These are phyloP conservation scores for Chamaecrista fasciculata DNA, from an alignment of 306 rosid species.

Conservation along the genomic window DNA sequence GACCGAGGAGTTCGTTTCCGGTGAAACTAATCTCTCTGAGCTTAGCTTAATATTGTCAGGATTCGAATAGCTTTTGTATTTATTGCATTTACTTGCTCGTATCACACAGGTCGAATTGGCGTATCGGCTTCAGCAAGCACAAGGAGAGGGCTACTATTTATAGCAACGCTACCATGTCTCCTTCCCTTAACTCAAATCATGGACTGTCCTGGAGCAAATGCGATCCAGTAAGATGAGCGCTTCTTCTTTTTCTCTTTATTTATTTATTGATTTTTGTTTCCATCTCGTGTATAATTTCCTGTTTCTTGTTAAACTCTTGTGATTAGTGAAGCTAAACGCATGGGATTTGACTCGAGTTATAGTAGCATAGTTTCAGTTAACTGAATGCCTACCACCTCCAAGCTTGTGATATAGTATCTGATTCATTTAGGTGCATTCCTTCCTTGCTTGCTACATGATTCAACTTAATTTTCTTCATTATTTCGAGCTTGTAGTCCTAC, in stretches of 20 bases:
- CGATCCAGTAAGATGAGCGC: conserved; percentile 50
- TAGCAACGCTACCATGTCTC: conserved; percentile 63
- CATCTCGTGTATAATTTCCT: neutral
- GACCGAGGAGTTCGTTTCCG: conserved; percentile 21
- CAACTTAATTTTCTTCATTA: too few species aligned
- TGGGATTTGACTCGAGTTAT: neutral
- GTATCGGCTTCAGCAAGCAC: conserved; percentile 34
- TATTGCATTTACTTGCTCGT: neutral
- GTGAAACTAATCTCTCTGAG: neutral
- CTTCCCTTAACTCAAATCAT: conserved; percentile 42
- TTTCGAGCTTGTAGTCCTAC: too few species aligned
- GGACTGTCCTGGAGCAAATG: conserved; percentile 40
- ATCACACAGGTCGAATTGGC: conserved; percentile 23
- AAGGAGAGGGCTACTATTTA: conserved; percentile 51
- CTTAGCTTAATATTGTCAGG: conserved; percentile 21
- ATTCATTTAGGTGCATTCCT: too few species aligned
- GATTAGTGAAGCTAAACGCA: neutral
- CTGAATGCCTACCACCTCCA: too few species aligned
- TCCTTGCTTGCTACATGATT: too few species aligned
- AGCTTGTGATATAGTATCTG: too few species aligned
- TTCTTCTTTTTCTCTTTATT: neutral
- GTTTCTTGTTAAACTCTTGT: neutral
- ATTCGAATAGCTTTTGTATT: neutral
- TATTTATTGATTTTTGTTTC: too few species aligned
- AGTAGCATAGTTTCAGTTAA: neutral